Evolutionary conservation across 192 early-diverging fungal species (phyloP), one percentile per base, ranked within the genome.

Genomic region (Backusella parvicylindrica): DNA sequence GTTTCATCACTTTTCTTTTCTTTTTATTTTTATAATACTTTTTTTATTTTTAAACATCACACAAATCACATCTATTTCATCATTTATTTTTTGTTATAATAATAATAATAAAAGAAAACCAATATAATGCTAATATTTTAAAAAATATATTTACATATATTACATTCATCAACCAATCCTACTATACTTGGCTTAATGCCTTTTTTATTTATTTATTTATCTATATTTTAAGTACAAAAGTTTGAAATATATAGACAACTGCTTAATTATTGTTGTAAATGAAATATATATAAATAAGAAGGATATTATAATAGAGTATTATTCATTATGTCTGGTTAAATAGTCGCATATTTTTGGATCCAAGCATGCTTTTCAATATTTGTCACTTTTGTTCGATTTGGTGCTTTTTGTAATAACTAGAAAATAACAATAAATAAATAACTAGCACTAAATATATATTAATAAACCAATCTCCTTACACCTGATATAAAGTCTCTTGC

Each of bases 401-500:
- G 16, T 28, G 3, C 53, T 2, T 60, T 60, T 60, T 26, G 53
- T 28, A 60, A 28, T 8, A 60, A 60, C 53, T 60, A 60, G 0
- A 3, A 13, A 26, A 13, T 3, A 12, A 23, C 13, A 43, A 43
- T 16, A 43, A 43, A 43, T 53, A 53, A 53, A 1, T 47, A 47
- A 47, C 12, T 1, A 18, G n/a, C n/a, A 47, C 16, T 16, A 21
- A n/a, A 8, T 50, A 50, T 7, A 1, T 23, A 26, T 9, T 56
- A 23, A 23, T 56, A 2, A 23, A 53, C n/a, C n/a, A 56, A 7
- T 32, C n/a, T 67, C 13, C 37, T 77, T 75, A 92, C 92, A 81
- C 84, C 90, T 36, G 40, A 77, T 40, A 98, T 97, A 63, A 98
- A 83, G 78, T 96, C 93, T 71, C 82, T 84, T 3, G 96, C 96